Base-by-base conservation (phyloP, 192 early-diverging fungal genomes). In the Coemansia sp. region DNA sequence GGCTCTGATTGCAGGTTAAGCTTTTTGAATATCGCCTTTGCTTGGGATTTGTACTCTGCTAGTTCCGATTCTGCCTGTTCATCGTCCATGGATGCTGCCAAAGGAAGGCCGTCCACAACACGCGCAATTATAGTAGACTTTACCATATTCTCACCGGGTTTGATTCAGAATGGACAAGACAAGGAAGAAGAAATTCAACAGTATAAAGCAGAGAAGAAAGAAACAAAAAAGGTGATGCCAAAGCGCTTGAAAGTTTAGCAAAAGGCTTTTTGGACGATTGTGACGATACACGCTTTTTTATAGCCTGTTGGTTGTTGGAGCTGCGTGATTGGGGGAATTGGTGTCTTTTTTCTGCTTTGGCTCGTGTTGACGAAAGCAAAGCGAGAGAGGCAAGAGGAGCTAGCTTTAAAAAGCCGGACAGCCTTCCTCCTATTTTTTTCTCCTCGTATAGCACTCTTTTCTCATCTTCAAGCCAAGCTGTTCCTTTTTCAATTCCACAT, bases 61-160 rank as follows among this genome's bases (percentile, higher is more conserved):
- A 98, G 87, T 73, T 95, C 92, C 39, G 86, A 87, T 75, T 92
- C 90, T 23, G 85, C 79, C 85, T 88, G 79, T 57, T 84, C 94
- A 76, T 99, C 95, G 80, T 98, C 95, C 88, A 98, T 94, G 18
- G 92, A 93, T 12, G 95, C 95, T 37, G 97, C 97, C 57, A 99
- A 85, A 5, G 94, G 94, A 50, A 97, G 86, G 6, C 94, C 95
- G 85, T 99, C 97, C 9, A 90, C 88, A 39, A 97, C 87, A 66
- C 97, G 91, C 47, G 93, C 93, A 72, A 99, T 96, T 70, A 96
- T 90, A 42, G 95, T 96, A 19, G 95, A 91, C 70, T 92, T 91
- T 53, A 99, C 93, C 97, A 98, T 98, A 32, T 15, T 50, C 58
- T 32, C 32, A 32, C 32, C 4, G 32, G 32, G 32, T 19, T 54